phyloP scores from a whole-genome alignment of 1,139 yeast genomes.

The Kazachstania sp. region DNA sequence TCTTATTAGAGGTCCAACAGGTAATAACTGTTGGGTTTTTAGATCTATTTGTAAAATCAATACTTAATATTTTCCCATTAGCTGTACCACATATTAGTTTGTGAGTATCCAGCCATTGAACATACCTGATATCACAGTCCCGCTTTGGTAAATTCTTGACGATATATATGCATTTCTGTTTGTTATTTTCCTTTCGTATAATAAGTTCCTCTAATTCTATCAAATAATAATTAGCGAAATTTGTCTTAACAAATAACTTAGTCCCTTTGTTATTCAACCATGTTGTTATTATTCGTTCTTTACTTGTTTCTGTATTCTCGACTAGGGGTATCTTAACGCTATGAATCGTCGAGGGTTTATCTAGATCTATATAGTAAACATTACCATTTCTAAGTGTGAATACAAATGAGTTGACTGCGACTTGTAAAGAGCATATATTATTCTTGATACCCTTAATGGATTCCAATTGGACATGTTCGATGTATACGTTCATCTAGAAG shows the following conservation, averaged over 20 bases:
- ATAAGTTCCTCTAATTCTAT: conserved; percentile 13
- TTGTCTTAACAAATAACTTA: conserved; percentile 23
- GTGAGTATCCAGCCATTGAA: conserved; percentile 16
- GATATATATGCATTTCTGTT: conserved; percentile 7
- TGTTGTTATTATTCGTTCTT: conserved; percentile 19
- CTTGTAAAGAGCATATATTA: conserved; percentile 23
- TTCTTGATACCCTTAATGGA: conserved; percentile 21
- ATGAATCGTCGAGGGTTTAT: conserved; percentile 23
- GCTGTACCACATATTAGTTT: conserved; percentile 22
- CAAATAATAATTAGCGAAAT: conserved; percentile 25
- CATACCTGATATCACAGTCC: conserved; percentile 19
- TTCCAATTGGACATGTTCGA: conserved; percentile 29
- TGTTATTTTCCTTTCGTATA: conserved; percentile 1
- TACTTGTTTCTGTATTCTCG: conserved; percentile 7
- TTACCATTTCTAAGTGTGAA: conserved; percentile 25
- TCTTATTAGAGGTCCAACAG: conserved; percentile 3
- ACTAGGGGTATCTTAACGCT: conserved; percentile 17
- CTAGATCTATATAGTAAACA: conserved; percentile 24
- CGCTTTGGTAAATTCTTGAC: conserved; percentile 21
- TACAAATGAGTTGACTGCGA: conserved; percentile 20
- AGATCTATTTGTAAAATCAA: conserved; percentile 8
- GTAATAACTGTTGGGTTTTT: neutral
- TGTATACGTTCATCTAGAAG: conserved; percentile 18
- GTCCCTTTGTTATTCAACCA: conserved; percentile 23
- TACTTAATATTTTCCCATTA: conserved; percentile 20